Percentiles rank a stretch among this genome's conserved stretches.
These are phyloP conservation scores for Trichosporon faecale DNA, from an alignment of 1,284 basidiomycete genomes.

Conservation along the genomic window DNA sequence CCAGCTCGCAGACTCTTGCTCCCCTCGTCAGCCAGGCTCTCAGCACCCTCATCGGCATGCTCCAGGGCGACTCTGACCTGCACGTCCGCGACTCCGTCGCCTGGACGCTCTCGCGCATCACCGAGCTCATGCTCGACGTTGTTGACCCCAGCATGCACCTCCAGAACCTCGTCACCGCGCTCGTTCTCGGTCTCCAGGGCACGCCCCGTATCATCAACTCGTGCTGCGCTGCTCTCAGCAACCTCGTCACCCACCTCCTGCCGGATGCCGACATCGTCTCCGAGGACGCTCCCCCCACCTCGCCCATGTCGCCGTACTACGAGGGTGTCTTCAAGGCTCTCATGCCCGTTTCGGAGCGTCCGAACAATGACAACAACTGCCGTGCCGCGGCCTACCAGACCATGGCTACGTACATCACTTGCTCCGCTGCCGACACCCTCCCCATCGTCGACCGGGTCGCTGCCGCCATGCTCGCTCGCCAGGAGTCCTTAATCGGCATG, in stretches of 20 bases:
- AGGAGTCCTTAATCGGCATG: conserved; percentile 81
- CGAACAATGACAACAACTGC: conserved; percentile 85
- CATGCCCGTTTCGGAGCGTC: conserved; percentile 73
- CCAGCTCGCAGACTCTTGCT: conserved; percentile 70
- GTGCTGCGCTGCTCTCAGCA: conserved; percentile 96
- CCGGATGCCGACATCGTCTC: conserved; percentile 54
- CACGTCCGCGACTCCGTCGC: conserved; percentile 97
- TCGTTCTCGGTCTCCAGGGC: conserved; percentile 77
- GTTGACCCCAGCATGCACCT: conserved; percentile 90
- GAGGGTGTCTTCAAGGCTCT: conserved; percentile 80
- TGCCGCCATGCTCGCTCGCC: conserved; percentile 76
- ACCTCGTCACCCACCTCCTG: conserved; percentile 79
- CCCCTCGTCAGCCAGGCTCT: conserved; percentile 93
- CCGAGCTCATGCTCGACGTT: conserved; percentile 78
- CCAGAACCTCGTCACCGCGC: conserved; percentile 74
- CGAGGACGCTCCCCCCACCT: conserved; percentile 55
- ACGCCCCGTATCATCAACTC: conserved; percentile 75
- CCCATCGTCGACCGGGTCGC: conserved; percentile 78
- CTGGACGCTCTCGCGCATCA: conserved; percentile 95
- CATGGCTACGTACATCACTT: conserved; percentile 77
- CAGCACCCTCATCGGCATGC: conserved; percentile 92
- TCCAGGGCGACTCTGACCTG: conserved; percentile 70
- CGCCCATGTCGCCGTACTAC: conserved; percentile 81
- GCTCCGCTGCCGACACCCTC: conserved; percentile 77
- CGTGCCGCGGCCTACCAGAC: conserved; percentile 96